Evolutionary conservation across 1,139 yeast genomes (phyloP).

Genomic region (Debaryomycetaceae sp.): DNA sequence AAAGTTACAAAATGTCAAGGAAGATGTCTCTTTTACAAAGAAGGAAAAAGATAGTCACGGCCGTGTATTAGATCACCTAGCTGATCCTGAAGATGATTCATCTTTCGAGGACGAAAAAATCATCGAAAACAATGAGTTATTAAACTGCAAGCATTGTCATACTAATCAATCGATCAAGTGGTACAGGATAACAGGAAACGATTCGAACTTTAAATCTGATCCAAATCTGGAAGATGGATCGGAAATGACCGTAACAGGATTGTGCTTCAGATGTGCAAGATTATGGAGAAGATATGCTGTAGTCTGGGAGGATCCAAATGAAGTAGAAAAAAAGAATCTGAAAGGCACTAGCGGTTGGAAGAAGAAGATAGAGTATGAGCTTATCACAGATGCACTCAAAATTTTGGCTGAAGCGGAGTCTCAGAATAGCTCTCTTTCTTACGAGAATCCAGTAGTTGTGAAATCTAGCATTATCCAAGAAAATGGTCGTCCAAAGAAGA

Average conservation of each 20-base stretch:
- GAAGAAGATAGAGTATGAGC: conserved; percentile 66
- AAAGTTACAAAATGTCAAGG: conserved; percentile 36
- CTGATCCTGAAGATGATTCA: conserved; percentile 70
- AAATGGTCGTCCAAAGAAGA: neutral
- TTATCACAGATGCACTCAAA: conserved; percentile 59
- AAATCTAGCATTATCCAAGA: neutral
- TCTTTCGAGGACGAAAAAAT: conserved; percentile 58
- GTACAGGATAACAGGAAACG: conserved; percentile 69
- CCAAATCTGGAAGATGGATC: conserved; percentile 15
- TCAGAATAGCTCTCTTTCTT: conserved; percentile 14
- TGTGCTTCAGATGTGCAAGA: conserved; percentile 84
- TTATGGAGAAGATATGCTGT: conserved; percentile 91
- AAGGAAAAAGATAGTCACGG: conserved; percentile 10
- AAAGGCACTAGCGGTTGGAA: conserved; percentile 48
- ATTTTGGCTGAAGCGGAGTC: conserved; percentile 47
- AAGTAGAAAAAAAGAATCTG: conserved; percentile 50
- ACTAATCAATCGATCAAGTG: conserved; percentile 56
- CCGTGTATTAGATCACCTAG: conserved; percentile 34
- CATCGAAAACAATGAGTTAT: conserved; percentile 25
- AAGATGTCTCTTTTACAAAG: conserved; percentile 20
- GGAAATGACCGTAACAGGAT: conserved; percentile 41
- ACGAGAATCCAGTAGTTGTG: conserved; percentile 7
- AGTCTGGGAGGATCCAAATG: conserved; percentile 81
- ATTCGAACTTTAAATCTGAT: conserved; percentile 24
- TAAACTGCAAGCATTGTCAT: conserved; percentile 65